A percentile compares a stretch with the other conserved stretches of the same genome.
Conservation (phyloP, 2,329 filamentous ascomycete genomes). For the Ophiognomonia clavigignenti-juglandacearum region DNA sequence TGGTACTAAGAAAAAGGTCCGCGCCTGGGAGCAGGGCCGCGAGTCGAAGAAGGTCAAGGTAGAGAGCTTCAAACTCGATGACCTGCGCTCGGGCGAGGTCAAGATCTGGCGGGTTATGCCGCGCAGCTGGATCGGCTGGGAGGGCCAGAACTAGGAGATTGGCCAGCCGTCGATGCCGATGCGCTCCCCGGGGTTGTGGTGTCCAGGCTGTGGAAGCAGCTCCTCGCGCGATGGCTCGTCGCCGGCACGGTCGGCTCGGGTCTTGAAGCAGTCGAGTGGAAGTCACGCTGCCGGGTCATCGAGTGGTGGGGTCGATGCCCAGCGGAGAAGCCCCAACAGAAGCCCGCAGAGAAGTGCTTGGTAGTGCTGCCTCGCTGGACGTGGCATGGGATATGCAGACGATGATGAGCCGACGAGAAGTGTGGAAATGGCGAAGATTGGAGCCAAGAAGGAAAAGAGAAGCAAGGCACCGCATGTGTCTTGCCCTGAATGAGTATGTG, state of each 20-base stretch:
- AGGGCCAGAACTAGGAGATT: conserved; percentile 48
- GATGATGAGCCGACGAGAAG: not conserved
- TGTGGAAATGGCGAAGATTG: too few species aligned
- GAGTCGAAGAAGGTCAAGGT: conserved; percentile 91
- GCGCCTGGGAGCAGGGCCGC: conserved; percentile 90
- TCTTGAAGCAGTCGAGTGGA: not conserved
- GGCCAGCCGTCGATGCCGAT: conserved; percentile 9
- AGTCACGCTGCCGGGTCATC: not conserved
- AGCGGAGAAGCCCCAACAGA: not conserved
- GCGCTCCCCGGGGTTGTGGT: conserved; percentile 5
- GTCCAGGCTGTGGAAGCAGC: conserved; percentile 1
- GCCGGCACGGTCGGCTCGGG: not conserved
- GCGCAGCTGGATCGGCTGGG: conserved; percentile 89
- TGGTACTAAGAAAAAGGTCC: conserved; percentile 94
- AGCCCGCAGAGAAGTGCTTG: conserved; percentile 4
- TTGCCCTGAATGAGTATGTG: too few species aligned
- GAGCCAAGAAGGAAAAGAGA: too few species aligned
- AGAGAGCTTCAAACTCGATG: conserved; percentile 91
- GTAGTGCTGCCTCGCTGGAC: conserved; percentile 13
- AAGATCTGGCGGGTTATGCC: conserved; percentile 97
- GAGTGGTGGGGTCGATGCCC: not conserved
- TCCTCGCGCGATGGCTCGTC: not conserved
- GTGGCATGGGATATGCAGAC: not conserved
- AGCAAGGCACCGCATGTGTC: too few species aligned
- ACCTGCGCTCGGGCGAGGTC: conserved; percentile 88